Base-by-base conservation (phyloP, 2,329 filamentous ascomycete species). In the Paracoccidioides brasiliensis region DNA sequence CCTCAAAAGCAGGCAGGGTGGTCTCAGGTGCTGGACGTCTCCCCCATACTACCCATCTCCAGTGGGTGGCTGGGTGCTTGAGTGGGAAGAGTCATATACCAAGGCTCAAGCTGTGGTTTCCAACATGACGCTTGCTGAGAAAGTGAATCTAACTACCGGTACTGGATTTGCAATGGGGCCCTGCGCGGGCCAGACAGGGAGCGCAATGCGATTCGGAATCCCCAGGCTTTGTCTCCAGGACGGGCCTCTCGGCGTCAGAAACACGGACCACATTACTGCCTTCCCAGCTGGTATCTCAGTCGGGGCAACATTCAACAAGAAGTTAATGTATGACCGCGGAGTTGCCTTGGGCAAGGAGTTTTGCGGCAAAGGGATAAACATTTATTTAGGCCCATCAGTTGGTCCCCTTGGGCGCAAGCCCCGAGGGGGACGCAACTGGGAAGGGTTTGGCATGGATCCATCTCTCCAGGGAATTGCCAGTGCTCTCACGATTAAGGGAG, bases 211-310 rank as follows among this genome's bases (percentile, higher is more conserved):
- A 5, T 77, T 90, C 14, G 85, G 85, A 1, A 84, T 91, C 58
- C 84, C 85, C 1, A 80, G 83, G 60, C 75, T 90, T 5, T 88
- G 84, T 63, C 73, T 88, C 3, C 83, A 88, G 60, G 86, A 90
- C 66, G 82, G 81, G 0, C 84, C 85, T 1, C 74, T 85, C 38
- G 87, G 88, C 1, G 75, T 93, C 12, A 80, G 85, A 33, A 80
- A 80, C n/a, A 81, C 85, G 0, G 85, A 90, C 60, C 82, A 87
- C 58, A 81, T 84, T 53, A 90, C 86, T 0, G 85, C 82, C 0
- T 93, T 91, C 62, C 87, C 88, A 0, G 79, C 86, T 7, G 87
- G 86, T n/a, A 86, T 91, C 61, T 89, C 84, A 0, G 80, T 79
- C 1, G 86, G 84, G 15, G 85, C 85, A 2, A 89, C 86, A 0